Conservation (phyloP, 345 rosid genomes). For the Salix exigua region DNA sequence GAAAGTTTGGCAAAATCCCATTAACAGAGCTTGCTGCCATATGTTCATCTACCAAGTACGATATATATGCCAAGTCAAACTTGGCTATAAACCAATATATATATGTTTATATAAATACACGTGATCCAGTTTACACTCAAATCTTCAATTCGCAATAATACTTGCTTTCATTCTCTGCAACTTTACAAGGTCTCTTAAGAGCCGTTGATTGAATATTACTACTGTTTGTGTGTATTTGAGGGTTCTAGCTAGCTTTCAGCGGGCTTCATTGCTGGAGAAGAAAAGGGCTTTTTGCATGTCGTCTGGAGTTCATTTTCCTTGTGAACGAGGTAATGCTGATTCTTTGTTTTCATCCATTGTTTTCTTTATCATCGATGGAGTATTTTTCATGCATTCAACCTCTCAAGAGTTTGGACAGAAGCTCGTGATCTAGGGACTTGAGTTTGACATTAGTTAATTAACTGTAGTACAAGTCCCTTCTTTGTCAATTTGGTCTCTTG, state of each 20-base stretch:
- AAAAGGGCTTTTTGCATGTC: slow-evolving; percentile 21
- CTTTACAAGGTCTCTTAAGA: slow-evolving; percentile 7
- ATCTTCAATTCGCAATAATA: slow-evolving; percentile 7
- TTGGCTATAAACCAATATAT: slow-evolving; percentile 4
- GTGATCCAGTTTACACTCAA: slow-evolving; percentile 27
- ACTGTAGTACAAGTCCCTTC: background rate
- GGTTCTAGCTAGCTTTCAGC: slow-evolving; percentile 12
- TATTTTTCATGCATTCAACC: background rate
- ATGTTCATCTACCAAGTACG: slow-evolving; percentile 40
- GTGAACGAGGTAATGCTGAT: slow-evolving; percentile 23
- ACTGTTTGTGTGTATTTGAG: slow-evolving; percentile 1
- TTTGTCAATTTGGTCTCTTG: background rate
- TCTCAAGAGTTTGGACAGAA: background rate
- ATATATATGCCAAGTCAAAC: slow-evolving; percentile 50
- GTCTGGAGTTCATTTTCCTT: slow-evolving; percentile 24
- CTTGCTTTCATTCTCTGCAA: slow-evolving; percentile 17
- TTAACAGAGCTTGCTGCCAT: slow-evolving; percentile 39
- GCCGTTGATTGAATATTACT: slow-evolving; percentile 6
- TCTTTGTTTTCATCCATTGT: background rate
- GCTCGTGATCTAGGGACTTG: slow-evolving; percentile 15
- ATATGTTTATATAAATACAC: background rate
- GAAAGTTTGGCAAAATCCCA: slow-evolving; percentile 58
- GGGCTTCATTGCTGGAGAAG: slow-evolving; percentile 45
- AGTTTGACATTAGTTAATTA: slow-evolving; percentile 15
- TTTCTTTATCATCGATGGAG: background rate